A percentile compares a stretch with the other conserved stretches of the same genome.
Conservation (phyloP, 345 rosid species). For the Gossypium anomalum region DNA sequence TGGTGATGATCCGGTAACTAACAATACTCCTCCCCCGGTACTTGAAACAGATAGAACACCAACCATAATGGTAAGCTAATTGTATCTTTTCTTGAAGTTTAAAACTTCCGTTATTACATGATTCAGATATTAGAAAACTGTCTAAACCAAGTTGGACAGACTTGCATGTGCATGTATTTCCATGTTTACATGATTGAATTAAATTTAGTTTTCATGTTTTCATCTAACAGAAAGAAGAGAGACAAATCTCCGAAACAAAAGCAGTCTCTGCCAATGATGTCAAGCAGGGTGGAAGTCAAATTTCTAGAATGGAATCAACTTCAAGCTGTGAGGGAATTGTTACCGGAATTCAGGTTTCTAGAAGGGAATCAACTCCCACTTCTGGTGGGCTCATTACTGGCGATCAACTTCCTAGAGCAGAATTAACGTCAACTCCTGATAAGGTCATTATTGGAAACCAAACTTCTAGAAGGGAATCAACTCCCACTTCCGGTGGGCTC, state of each 20-base stretch:
- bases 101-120: conserved; percentile 10
- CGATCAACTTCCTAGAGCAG: not conserved
- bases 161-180: not conserved
- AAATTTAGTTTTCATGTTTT: conserved; percentile 12
- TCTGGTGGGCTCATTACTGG: not conserved
- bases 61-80: conserved; percentile 22
- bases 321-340: not conserved
- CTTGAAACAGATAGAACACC: conserved; percentile 23
- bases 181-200: not conserved
- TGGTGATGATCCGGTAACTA: conserved; percentile 32
- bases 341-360: not conserved
- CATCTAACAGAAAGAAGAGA: conserved; percentile 52
- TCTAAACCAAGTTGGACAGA: not conserved
- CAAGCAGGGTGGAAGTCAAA: conserved; percentile 18
- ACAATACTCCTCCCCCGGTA: not conserved
- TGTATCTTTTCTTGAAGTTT: not conserved
- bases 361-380: not conserved
- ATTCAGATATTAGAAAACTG: conserved; percentile 7
- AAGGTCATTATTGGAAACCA: not conserved
- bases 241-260: conserved; percentile 54
- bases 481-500: not conserved
- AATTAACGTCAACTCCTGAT: not conserved
- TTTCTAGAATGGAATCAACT: conserved; percentile 2
- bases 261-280: conserved; percentile 27
- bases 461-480: conserved; percentile 13